These are phyloP conservation scores for Phlyctochytrium arcticum DNA, from an alignment of 192 early-diverging fungal genomes.

Conservation along the genomic window DNA sequence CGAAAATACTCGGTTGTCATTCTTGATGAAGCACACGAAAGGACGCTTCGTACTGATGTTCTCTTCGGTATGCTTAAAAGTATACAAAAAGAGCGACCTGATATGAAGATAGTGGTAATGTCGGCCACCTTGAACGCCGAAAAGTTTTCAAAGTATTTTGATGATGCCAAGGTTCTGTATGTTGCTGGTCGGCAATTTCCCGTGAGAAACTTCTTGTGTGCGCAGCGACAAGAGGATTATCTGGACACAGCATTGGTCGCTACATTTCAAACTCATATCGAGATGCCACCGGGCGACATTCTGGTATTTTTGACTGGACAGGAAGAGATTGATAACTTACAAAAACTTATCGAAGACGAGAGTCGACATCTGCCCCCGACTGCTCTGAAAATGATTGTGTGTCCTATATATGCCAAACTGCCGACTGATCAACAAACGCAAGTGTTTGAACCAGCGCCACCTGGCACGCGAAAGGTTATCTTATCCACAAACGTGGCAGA, in stretches of 20 bases:
- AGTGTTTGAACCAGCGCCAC: slow-evolving; percentile 87
- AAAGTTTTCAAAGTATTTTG: slow-evolving; percentile 87
- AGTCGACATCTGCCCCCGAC: slow-evolving; percentile 55
- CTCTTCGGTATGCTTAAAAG: slow-evolving; percentile 93
- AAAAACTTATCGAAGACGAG: slow-evolving; percentile 75
- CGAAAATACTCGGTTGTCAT: slow-evolving; percentile 79
- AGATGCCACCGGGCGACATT: slow-evolving; percentile 84
- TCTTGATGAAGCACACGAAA: slow-evolving; percentile 96
- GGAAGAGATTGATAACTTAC: slow-evolving; percentile 91
- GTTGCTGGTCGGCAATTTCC: slow-evolving; percentile 90
- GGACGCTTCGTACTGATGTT: slow-evolving; percentile 95
- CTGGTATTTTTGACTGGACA: slow-evolving; percentile 91
- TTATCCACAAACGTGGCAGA: slow-evolving; percentile 98
- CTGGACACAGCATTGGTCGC: slow-evolving; percentile 84
- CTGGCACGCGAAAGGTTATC: slow-evolving; percentile 84
- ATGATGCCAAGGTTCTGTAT: slow-evolving; percentile 76
- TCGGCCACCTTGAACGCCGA: slow-evolving; percentile 94
- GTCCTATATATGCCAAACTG: slow-evolving; percentile 90
- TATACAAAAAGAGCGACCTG: slow-evolving; percentile 68
- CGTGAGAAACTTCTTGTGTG: slow-evolving; percentile 75
- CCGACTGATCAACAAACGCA: slow-evolving; percentile 82
- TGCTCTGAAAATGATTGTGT: slow-evolving; percentile 54
- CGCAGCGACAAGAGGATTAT: slow-evolving; percentile 83
- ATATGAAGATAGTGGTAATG: slow-evolving; percentile 93
- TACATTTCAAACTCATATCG: slow-evolving; percentile 84